Conservation (phyloP, 164 flowering plant species). For the Aristolochia californica region DNA sequence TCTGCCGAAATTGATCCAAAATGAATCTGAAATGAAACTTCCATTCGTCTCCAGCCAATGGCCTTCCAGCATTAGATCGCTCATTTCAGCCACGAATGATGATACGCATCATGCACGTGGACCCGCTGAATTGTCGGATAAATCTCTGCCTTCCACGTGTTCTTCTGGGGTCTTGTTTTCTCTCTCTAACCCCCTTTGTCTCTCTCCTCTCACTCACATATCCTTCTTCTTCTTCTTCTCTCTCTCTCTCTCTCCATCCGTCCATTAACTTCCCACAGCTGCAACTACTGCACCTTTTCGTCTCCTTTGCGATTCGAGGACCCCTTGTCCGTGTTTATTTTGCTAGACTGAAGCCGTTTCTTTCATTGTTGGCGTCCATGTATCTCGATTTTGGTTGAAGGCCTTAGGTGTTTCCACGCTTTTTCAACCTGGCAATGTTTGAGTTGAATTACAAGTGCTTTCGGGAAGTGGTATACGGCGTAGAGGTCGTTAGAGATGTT, state of each 20-base stretch:
- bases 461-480: slow-evolving; percentile 12
- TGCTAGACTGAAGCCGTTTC: background rate
- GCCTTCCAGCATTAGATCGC: slow-evolving; percentile 4
- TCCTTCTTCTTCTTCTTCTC: background rate
- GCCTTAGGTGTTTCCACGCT: background rate
- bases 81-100: background rate
- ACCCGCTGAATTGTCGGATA: background rate
- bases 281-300: no score
- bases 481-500: slow-evolving; percentile 39
- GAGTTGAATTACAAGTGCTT: slow-evolving; percentile 3
- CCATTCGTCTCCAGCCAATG: background rate
- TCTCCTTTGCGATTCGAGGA: background rate
- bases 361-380: background rate
- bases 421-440: slow-evolving; percentile 25
- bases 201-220: background rate
- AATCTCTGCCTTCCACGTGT: slow-evolving; percentile 1
- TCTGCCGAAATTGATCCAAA: no score
- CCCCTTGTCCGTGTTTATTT: background rate
- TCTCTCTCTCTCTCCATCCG: background rate
- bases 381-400: slow-evolving; percentile 4
- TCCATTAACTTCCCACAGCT: background rate
- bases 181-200: background rate
- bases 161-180: background rate
- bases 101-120: background rate
- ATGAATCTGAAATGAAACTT: no score